Conservation (phyloP, 495 filamentous ascomycete species). For the Mytilinidion resinicola region DNA sequence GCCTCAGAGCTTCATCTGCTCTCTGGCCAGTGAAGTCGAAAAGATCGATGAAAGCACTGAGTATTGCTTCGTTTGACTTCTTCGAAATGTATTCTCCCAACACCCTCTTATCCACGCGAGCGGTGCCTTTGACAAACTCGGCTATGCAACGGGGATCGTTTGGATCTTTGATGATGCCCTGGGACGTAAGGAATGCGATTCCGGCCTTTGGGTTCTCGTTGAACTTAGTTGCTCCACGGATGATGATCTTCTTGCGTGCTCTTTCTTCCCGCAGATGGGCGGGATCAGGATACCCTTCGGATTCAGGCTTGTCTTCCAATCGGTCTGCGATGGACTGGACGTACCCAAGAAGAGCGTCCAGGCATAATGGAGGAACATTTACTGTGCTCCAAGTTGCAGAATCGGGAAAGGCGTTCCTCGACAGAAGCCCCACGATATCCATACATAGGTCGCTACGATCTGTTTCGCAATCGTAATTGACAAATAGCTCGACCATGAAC, state of each 20-base stretch:
- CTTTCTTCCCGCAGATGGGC: slow-evolving; percentile 60
- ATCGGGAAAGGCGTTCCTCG: slow-evolving; percentile 91
- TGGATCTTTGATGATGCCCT: slow-evolving; percentile 74
- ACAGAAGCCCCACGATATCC: slow-evolving; percentile 87
- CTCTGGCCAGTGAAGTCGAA: slow-evolving; percentile 83
- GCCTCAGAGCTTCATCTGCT: slow-evolving; percentile 82
- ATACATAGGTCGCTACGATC: slow-evolving; percentile 89
- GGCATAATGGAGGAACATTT: slow-evolving; percentile 89
- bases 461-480: slow-evolving; percentile 97
- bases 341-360: slow-evolving; percentile 86
- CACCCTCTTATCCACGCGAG: slow-evolving; percentile 79
- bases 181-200: slow-evolving; percentile 73
- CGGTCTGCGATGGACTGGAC: slow-evolving; percentile 87
- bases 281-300: slow-evolving; percentile 62
- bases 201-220: slow-evolving; percentile 91
- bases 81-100: slow-evolving; percentile 93
- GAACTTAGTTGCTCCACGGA: slow-evolving; percentile 84
- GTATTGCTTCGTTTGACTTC: slow-evolving; percentile 69
- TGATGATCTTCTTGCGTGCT: slow-evolving; percentile 75
- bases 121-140: slow-evolving; percentile 75
- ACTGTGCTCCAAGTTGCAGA: slow-evolving; percentile 99
- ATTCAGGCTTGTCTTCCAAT: slow-evolving; percentile 60
- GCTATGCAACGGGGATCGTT: slow-evolving; percentile 69
- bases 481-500: slow-evolving; percentile 89
- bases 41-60: slow-evolving; percentile 74